phyloP scores from a whole-genome alignment of 2,329 filamentous ascomycete species.

The Sclerotinia minor region DNA sequence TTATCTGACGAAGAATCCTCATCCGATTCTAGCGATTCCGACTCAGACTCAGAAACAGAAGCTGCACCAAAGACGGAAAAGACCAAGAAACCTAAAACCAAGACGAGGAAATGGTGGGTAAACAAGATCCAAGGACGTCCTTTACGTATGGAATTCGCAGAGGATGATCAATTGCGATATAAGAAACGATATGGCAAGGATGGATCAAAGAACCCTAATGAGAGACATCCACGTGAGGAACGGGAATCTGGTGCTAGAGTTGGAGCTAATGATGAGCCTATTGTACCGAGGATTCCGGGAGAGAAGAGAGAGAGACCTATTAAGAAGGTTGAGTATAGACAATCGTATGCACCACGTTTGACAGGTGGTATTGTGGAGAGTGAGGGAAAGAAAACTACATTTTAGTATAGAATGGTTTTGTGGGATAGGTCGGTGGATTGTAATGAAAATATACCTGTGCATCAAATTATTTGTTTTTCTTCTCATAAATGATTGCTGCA shows the following conservation, averaged over 20 bases:
- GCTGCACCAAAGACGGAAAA: constrained; percentile 43
- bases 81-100: constrained; percentile 58
- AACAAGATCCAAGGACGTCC: constrained; percentile 78
- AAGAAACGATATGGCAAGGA: constrained; percentile 91
- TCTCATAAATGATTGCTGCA: background rate
- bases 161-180: constrained; percentile 85
- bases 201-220: constrained; percentile 45
- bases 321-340: constrained; percentile 49
- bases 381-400: constrained; percentile 78
- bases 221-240: constrained; percentile 17
- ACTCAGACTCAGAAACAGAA: constrained; percentile 45
- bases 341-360: constrained; percentile 58
- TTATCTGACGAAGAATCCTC: constrained; percentile 42
- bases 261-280: constrained; percentile 35
- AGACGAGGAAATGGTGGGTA: constrained; percentile 75
- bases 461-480: background rate
- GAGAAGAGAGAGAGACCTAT: constrained; percentile 29
- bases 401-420: constrained; percentile 51
- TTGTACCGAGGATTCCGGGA: constrained; percentile 31
- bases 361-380: constrained; percentile 78
- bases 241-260: constrained; percentile 25
- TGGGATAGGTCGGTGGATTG: background rate
- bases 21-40: constrained; percentile 35
- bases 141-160: constrained; percentile 88
- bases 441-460: constrained; percentile 13